Evolutionary conservation across 345 rosid genomes (phyloP).

Genomic region (Eucalyptus regnans): DNA sequence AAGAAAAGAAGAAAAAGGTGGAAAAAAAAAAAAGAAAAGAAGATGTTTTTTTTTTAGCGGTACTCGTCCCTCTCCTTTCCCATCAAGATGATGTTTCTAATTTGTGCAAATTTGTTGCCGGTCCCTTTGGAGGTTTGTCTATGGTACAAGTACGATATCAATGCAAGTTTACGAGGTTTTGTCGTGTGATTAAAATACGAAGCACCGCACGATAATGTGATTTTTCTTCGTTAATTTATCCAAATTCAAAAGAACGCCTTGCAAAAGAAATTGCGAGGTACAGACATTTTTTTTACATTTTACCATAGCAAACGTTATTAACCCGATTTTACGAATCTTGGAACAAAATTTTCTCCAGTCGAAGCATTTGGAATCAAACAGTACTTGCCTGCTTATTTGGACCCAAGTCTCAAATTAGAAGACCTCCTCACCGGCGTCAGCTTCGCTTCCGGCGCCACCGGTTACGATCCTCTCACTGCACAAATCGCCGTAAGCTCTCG

Average conservation of each 20-base stretch:
- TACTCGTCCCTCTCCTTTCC: neutral
- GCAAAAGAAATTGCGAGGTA: neutral
- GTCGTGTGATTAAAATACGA: neutral
- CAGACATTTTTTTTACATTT: neutral
- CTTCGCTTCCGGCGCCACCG: slow-evolving; percentile 50
- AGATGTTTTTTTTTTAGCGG: neutral
- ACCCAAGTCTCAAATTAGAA: slow-evolving; percentile 23
- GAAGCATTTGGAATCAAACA: slow-evolving; percentile 35
- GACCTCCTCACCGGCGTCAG: slow-evolving; percentile 60
- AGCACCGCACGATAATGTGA: neutral
- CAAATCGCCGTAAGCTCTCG: slow-evolving; percentile 4
- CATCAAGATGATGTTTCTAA: neutral
- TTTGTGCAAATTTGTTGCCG: neutral
- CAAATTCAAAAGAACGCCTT: neutral
- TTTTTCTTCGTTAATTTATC: neutral
- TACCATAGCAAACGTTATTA: neutral
- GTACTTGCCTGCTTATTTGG: slow-evolving; percentile 43
- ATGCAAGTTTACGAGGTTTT: neutral
- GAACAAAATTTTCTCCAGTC: slow-evolving; percentile 6
- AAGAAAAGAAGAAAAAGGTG: too few species aligned
- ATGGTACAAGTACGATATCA: neutral
- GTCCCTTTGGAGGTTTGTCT: neutral
- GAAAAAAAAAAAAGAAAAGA: too few species aligned
- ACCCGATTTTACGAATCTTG: neutral
- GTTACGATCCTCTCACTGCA: slow-evolving; percentile 47